Percentiles rank a stretch among this genome's conserved stretches.
Evolutionary conservation across 306 rosid genomes (phyloP).

Genomic region (Sphenostylis stenocarpa): DNA sequence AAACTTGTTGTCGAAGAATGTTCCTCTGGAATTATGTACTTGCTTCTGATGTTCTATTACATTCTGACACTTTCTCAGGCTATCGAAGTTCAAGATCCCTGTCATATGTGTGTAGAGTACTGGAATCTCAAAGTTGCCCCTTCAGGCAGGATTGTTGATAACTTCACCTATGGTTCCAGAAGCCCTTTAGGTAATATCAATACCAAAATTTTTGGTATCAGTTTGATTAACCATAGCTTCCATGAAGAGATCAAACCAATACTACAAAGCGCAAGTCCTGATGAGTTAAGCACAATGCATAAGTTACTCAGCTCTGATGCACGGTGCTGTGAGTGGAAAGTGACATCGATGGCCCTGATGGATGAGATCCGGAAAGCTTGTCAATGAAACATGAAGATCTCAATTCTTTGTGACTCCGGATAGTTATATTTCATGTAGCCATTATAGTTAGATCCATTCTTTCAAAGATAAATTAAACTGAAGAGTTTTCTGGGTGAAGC

Average conservation of each 20-base stretch:
- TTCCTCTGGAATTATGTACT: slow-evolving; percentile 6
- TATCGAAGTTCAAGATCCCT: slow-evolving; percentile 74
- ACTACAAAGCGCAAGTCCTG: slow-evolving; percentile 50
- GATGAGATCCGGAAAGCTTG: slow-evolving; percentile 53
- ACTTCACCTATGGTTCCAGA: slow-evolving; percentile 33
- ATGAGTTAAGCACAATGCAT: slow-evolving; percentile 56
- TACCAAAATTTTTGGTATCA: slow-evolving; percentile 48
- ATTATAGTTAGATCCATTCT: slow-evolving; percentile 55
- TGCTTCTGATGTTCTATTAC: slow-evolving; percentile 20
- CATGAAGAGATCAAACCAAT: slow-evolving; percentile 44
- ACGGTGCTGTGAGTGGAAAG: slow-evolving; percentile 44
- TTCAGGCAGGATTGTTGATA: slow-evolving; percentile 17
- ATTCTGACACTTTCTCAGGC: slow-evolving; percentile 51
- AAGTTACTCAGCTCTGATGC: slow-evolving; percentile 50
- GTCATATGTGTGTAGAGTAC: slow-evolving; percentile 69
- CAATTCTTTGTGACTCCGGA: slow-evolving; percentile 50
- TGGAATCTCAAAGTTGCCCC: slow-evolving; percentile 60
- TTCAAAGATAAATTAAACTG: slow-evolving; percentile 38
- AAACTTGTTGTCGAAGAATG: neutral
- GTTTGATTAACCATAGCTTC: slow-evolving; percentile 39
- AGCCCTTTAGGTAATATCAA: slow-evolving; percentile 34
- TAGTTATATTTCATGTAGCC: slow-evolving; percentile 42
- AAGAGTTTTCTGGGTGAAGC: slow-evolving; percentile 42
- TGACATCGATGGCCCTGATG: slow-evolving; percentile 45
- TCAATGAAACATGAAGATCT: slow-evolving; percentile 50